Evolutionary conservation across 768 basidiomycete species (phyloP).

Genomic region (Naganishia onofrii): DNA sequence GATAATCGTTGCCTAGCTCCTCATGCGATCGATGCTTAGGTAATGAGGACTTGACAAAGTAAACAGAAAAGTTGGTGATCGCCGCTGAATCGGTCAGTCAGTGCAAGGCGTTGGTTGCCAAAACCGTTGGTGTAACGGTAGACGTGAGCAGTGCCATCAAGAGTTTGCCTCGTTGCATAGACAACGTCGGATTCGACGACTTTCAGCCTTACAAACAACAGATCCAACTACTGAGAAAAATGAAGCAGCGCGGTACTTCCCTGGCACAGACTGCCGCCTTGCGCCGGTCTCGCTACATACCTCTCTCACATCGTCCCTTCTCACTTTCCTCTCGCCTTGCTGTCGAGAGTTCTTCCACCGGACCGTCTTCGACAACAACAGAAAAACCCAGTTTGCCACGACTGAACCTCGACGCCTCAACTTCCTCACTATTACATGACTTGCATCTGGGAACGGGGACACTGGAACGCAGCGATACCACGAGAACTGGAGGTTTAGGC

Average conservation of each 20-base stretch:
- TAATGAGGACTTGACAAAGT: constrained; percentile 9
- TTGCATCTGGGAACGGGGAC: constrained; percentile 11
- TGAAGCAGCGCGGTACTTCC: neutral
- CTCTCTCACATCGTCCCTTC: neutral
- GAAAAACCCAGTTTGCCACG: constrained; percentile 3
- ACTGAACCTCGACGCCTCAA: constrained; percentile 4
- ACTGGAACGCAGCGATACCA: neutral
- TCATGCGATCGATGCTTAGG: constrained; percentile 18
- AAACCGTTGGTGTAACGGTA: too few relatives aligned
- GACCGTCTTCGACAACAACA: neutral
- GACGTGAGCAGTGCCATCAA: too few relatives aligned
- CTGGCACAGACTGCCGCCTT: neutral
- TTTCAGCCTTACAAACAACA: too few relatives aligned
- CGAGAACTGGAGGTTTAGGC: too few relatives aligned
- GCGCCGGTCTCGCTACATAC: neutral
- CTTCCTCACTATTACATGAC: constrained; percentile 15
- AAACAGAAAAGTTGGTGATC: constrained; percentile 21
- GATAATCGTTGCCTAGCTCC: neutral
- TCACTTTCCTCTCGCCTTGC: neutral
- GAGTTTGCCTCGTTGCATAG: too few relatives aligned
- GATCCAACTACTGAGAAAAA: neutral
- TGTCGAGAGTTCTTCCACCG: neutral
- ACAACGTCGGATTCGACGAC: too few relatives aligned
- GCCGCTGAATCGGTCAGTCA: neutral
- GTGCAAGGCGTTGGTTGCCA: neutral